Base-by-base conservation (phyloP, 2,329 filamentous ascomycete genomes). In the Ilyonectria destructans region DNA sequence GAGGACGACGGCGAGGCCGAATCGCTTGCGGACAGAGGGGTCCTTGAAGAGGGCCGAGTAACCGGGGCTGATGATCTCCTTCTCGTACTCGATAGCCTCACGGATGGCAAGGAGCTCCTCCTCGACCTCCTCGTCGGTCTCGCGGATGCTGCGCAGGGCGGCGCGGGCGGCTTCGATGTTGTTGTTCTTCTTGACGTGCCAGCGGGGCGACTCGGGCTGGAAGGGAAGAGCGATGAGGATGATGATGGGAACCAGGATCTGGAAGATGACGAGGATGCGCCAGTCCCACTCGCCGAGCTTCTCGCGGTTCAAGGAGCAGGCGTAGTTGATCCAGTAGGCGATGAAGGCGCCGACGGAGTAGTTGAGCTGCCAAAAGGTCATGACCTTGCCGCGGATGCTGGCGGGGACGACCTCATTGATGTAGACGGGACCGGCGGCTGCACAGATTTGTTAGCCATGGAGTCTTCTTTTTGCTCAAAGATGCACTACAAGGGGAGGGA, bases 201-300 rank as follows among this genome's bases (percentile, higher is more conserved):
- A 93, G 58, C 91, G 86, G 19, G 92, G 92, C 4, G 88, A 89
- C 77, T 92, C 91, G 21, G 90, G 90, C 69, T 92, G 87, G 77
- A 90, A 91, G 46, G 90, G 90, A 15, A 93, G 82, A 40, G 91
- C 85, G 4, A 80, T 71, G 23, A 92, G 81, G 78, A 93, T 91
- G 66, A 92, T 74, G 58, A 86, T 71, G 1, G 91, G 91, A 26
- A 92, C 85, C n/a, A 93, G 79, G 56, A 92, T 84, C 80, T 93
- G 91, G 84, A 93, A 93, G 69, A 93, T 89, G 69, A 93, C 88
- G 15, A 93, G 89, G 83, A 92, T 88, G 74, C 87, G 89, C 91
- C 91, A 93, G 79, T 93, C 90, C 91, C 91, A 93, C 72, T 93
- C 84, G 45, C 91, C 91, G 6, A 93, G 85, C 48, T 73, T 82